phyloP scores from a whole-genome alignment of 768 basidiomycete genomes.

The Multifurca ochricompacta region DNA sequence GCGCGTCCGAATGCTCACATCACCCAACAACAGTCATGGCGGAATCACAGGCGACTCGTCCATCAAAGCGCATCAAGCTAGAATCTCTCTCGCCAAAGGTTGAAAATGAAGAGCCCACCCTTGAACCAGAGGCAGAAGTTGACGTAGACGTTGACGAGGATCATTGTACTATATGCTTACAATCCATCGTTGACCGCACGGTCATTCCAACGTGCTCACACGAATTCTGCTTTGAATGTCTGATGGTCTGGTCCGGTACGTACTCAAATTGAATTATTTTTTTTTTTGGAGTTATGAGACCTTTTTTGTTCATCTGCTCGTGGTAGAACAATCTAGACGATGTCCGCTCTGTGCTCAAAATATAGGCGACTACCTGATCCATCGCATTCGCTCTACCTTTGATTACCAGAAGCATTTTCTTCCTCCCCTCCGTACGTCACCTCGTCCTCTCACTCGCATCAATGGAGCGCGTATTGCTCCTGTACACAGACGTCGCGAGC shows the following conservation, averaged over 20 bases:
- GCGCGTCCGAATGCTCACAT: too few species aligned
- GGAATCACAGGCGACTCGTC: neutral
- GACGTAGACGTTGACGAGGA: conserved; percentile 41
- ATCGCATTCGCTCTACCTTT: conserved; percentile 65
- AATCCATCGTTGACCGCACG: conserved; percentile 66
- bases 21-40: neutral
- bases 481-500: conserved; percentile 30
- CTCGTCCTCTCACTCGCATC: conserved; percentile 25
- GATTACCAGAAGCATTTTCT: conserved; percentile 81
- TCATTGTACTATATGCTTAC: conserved; percentile 83
- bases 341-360: conserved; percentile 69
- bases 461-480: conserved; percentile 16
- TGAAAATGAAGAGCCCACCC: neutral
- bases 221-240: conserved; percentile 90
- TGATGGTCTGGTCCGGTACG: conserved; percentile 78
- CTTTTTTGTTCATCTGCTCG: too few species aligned
- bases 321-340: conserved; percentile 67
- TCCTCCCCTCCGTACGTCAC: conserved; percentile 51
- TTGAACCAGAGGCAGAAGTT: conserved; percentile 25
- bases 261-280: conserved; percentile 10
- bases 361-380: conserved; percentile 70
- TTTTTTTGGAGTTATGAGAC: too few species aligned
- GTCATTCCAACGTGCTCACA: conserved; percentile 83
- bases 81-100: neutral
- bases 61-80: neutral